A percentile compares a stretch with the other conserved stretches of the same genome.
Conservation (phyloP, 2,329 filamentous ascomycete genomes). For the Sclerotinia trifoliorum region DNA sequence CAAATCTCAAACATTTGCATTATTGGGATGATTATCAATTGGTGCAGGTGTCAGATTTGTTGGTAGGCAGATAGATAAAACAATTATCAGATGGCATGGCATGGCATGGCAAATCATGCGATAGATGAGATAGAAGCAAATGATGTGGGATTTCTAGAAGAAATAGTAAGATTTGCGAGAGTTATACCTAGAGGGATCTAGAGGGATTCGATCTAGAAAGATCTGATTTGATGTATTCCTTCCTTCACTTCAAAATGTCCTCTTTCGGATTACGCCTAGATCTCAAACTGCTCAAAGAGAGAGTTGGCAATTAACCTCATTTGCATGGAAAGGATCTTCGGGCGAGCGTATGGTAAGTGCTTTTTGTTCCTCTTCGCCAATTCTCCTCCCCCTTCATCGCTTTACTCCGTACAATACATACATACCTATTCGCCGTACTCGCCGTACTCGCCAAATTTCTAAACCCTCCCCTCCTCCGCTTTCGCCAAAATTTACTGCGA, state of each 20-base stretch:
- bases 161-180: slow-evolving; percentile 9
- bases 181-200: background rate
- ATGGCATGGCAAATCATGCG: slow-evolving; percentile 8
- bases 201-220: slow-evolving; percentile 4
- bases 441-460: background rate
- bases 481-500: background rate
- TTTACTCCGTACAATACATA: too few species aligned
- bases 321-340: slow-evolving; percentile 9
- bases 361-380: background rate
- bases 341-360: slow-evolving; percentile 19
- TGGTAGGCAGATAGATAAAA: slow-evolving; percentile 5
- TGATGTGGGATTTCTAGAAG: slow-evolving; percentile 6
- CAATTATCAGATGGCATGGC: slow-evolving; percentile 8
- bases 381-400: background rate
- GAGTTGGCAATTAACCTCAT: background rate
- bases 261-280: background rate
- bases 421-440: too few species aligned
- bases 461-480: background rate
- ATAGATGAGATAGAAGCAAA: slow-evolving; percentile 13
- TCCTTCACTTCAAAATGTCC: background rate
- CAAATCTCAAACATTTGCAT: slow-evolving; percentile 13
- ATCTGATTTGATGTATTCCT: background rate
- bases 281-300: background rate
- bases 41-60: background rate
- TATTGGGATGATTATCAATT: slow-evolving; percentile 7